Base-by-base conservation (phyloP, 2,329 filamentous ascomycete species). In the Parascedosporium putredinis region DNA sequence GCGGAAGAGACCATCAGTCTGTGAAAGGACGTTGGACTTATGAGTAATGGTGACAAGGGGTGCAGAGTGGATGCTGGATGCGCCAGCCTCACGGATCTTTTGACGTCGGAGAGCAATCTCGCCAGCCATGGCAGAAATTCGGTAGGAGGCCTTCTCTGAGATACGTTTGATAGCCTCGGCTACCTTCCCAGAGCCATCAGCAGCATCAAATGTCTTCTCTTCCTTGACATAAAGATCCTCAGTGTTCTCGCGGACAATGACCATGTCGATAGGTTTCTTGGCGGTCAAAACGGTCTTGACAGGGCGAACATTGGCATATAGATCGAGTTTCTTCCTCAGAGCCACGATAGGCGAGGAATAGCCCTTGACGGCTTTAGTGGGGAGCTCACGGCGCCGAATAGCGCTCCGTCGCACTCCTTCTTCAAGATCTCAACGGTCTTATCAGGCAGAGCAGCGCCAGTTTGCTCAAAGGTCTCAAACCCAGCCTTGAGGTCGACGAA, bases 101-200 rank as follows among this genome's bases (percentile, higher is more conserved):
- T 95, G 87, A 56, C 93, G 78, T 49, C 89, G 82, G 54, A 94
- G 72, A 12, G 93, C 93, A 65, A 98, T 95, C 61, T 97, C 89
- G 51, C 91, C 93, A 6, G 93, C 93, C 75, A 96, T 96, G 60
- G 83, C 78, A 53, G 90, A 86, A 63, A 98, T 98, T 61, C 93
- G 83, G 66, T 74, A 83, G 8, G 81, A 87, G 18, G 93, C 93
- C 55, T 78, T 83, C 68, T 94, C 83, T 10, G 86, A 88, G 63
- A 98, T 98, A 61, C 91, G 86, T 79, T 98, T 98, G 72, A 97
- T 91, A 44, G 93, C 93, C 73, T 97, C 91, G 55, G 93, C 91
- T 51, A 97, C 86, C 72, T 88, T 90, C 67, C 84, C 83, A 50
- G 73, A 68, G 50, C 74, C 76, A 53, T 87, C 78, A 31, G 83